Evolutionary conservation across 2,329 filamentous ascomycete species (phyloP).

Genomic region (Cercospora sp.): DNA sequence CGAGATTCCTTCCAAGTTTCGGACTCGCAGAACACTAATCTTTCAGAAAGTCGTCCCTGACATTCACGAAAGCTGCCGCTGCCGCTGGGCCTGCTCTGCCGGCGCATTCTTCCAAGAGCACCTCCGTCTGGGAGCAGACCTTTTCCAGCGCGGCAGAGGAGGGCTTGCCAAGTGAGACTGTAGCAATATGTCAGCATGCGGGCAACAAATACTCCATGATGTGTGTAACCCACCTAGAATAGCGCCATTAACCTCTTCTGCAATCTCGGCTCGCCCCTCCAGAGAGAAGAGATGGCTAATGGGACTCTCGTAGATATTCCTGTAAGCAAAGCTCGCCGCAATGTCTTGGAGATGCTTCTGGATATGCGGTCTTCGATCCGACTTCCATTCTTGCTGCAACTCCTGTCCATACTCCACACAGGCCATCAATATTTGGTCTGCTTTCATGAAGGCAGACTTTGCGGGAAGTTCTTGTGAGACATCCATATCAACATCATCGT

Average conservation of each 20-base stretch:
- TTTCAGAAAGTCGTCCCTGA: slow-evolving; percentile 51
- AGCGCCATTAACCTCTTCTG: slow-evolving; percentile 90
- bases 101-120: slow-evolving; percentile 78
- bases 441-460: slow-evolving; percentile 35
- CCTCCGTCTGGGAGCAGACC: slow-evolving; percentile 81
- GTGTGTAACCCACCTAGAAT: slow-evolving; percentile 69
- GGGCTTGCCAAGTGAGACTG: slow-evolving; percentile 87
- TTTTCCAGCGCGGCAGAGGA: slow-evolving; percentile 82
- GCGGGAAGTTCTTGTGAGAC: slow-evolving; percentile 34
- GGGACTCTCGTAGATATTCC: slow-evolving; percentile 73
- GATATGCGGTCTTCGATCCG: slow-evolving; percentile 68
- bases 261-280: slow-evolving; percentile 72
- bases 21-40: not conserved
- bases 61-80: slow-evolving; percentile 71
- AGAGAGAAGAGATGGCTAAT: slow-evolving; percentile 77
- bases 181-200: slow-evolving; percentile 33
- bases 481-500: slow-evolving; percentile 38
- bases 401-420: slow-evolving; percentile 78
- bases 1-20: not conserved
- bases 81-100: slow-evolving; percentile 59
- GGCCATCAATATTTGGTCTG: slow-evolving; percentile 60
- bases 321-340: slow-evolving; percentile 84
- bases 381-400: slow-evolving; percentile 73
- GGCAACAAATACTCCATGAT: slow-evolving; percentile 7
- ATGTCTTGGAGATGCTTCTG: slow-evolving; percentile 76